These are phyloP conservation scores for Piromyces finnis DNA, from an alignment of 192 early-diverging fungal genomes.

Conservation along the genomic window DNA sequence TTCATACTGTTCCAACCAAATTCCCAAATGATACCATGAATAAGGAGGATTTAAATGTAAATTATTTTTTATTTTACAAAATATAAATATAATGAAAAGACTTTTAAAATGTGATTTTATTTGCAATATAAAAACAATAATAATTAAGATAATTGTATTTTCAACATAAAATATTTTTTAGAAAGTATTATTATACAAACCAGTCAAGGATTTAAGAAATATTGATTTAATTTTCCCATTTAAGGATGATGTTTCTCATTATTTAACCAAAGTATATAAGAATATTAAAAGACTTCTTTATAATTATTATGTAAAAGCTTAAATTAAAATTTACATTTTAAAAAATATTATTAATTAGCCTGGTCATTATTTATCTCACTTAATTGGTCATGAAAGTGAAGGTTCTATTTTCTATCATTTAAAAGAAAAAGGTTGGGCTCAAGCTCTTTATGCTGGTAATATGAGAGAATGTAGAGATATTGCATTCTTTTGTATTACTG, in stretches of 20 bases:
- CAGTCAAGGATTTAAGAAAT: constrained; percentile 63
- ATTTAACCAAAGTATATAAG: constrained; percentile 26
- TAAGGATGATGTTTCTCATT: constrained; percentile 28
- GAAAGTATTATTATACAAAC: constrained; percentile 50
- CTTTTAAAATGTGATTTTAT: no score
- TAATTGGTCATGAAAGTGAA: constrained; percentile 79
- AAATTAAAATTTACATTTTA: no score
- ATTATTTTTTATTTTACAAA: no score
- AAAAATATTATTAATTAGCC: no score
- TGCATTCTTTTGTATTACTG: constrained; percentile 64
- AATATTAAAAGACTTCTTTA: no score
- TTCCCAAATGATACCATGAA: constrained; percentile 63
- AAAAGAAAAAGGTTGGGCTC: constrained; percentile 83
- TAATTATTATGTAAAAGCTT: no score
- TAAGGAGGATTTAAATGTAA: constrained; percentile 41
- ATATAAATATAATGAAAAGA: no score
- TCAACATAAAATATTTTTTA: no score
- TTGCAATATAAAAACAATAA: no score
- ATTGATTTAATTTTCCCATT: constrained; percentile 73
- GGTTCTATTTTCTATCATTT: constrained; percentile 74
- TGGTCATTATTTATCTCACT: constrained; percentile 58
- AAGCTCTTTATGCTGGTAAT: constrained; percentile 45
- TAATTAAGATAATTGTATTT: no score
- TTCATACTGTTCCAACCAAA: constrained; percentile 41
- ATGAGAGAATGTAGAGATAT: constrained; percentile 46